Conservation (phyloP, 2,329 filamentous ascomycete genomes). For the Fusarium sp. region DNA sequence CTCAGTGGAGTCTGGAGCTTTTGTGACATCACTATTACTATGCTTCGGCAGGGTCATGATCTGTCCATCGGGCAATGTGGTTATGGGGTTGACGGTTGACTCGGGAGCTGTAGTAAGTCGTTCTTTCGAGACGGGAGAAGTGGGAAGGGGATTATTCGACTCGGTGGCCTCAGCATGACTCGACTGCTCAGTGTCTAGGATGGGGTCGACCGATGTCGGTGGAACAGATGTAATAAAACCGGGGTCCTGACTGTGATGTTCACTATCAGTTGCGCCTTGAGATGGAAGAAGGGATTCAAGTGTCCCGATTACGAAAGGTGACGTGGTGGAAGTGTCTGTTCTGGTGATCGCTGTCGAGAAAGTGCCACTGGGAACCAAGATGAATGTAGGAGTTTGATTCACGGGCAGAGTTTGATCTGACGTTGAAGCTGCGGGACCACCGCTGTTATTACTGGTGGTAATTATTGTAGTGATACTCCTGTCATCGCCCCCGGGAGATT, state of each 20-base stretch:
- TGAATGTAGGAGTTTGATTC: not conserved
- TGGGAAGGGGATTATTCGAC: not conserved
- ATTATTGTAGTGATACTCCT: not conserved
- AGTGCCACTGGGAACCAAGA: rapidly evolving
- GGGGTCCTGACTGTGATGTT: rapidly evolving
- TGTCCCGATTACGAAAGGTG: not conserved
- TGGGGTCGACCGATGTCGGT: not conserved
- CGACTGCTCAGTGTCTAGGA: not conserved
- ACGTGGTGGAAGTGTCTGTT: rapidly evolving
- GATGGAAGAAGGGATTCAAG: rapidly evolving
- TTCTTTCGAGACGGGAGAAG: not conserved
- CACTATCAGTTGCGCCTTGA: not conserved
- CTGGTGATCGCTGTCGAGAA: rapidly evolving
- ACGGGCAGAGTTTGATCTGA: not conserved
- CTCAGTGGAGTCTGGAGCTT: not conserved
- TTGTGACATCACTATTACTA: not conserved
- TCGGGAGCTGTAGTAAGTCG: not conserved
- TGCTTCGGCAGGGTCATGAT: rapidly evolving
- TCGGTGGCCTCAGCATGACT: not conserved
- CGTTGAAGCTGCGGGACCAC: not conserved
- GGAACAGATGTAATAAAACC: not conserved
- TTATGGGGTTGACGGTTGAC: not conserved
- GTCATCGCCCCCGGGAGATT: not conserved
- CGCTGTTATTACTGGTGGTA: rapidly evolving
- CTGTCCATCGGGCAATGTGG: not conserved